phyloP scores from a whole-genome alignment of 495 filamentous ascomycete genomes.

The Penicillium bovifimosum region DNA sequence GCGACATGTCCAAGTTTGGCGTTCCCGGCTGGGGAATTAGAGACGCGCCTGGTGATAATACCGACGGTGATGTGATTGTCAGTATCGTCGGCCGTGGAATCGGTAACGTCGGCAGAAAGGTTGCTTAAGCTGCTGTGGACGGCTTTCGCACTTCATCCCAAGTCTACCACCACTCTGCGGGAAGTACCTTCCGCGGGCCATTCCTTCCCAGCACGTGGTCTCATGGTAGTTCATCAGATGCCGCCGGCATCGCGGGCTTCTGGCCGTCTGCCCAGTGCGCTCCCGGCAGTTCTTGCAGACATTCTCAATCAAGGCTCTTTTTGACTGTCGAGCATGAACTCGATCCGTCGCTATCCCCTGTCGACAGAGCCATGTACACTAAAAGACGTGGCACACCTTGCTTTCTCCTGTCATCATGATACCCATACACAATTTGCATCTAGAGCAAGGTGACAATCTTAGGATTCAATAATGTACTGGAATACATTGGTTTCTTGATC shows the following conservation, averaged over 20 bases:
- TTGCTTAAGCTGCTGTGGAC: constrained; percentile 53
- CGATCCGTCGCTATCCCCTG: background rate
- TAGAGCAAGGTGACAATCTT: constrained; percentile 6
- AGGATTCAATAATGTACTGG: background rate
- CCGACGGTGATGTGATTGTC: constrained; percentile 67
- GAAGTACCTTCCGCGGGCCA: background rate
- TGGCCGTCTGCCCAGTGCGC: constrained; percentile 2
- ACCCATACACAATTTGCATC: constrained; percentile 8
- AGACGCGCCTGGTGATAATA: constrained; percentile 61
- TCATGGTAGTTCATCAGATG: background rate
- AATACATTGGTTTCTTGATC: constrained; percentile 1
- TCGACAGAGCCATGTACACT: constrained; percentile 2
- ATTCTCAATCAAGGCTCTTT: background rate
- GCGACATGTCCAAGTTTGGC: constrained; percentile 82
- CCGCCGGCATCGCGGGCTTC: background rate
- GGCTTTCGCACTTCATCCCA: background rate
- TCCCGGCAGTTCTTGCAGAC: background rate
- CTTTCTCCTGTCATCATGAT: constrained; percentile 3
- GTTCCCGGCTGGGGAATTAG: constrained; percentile 82
- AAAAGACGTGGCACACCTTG: constrained; percentile 3
- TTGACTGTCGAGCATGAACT: constrained; percentile 7
- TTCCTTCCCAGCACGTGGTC: background rate
- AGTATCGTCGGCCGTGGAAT: constrained; percentile 92
- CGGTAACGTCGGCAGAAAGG: constrained; percentile 91
- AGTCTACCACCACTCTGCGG: constrained; percentile 1